Evolutionary conservation across 352 stramenopile species (phyloP), one percentile per base, ranked within the genome.

Genomic region (Globisporangium spiculum): DNA sequence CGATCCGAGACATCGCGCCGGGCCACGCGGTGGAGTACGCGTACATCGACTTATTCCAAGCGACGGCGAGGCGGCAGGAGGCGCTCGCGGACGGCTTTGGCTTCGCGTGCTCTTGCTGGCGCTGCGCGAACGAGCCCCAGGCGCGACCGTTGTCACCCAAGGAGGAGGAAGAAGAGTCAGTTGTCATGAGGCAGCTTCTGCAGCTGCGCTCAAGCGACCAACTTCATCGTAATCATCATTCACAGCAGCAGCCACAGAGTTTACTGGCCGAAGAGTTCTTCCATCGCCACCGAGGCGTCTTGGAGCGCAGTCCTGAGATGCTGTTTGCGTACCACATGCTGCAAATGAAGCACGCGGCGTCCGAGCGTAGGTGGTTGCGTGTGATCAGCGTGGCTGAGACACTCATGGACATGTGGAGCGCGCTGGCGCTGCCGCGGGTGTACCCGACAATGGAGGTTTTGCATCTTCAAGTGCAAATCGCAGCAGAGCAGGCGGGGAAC

Each of bases 31-130:
- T 91, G 52, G 79, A 88, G 60, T 88, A 77, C 56, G 75, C 84
- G 22, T 90, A 90, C 66, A 67, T 92, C 52, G 82, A 91, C 27
- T 61, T 90, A 14, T 65, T 77, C 16, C 77, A 85, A n/a, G 60
- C 73, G 2, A 72, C 57, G 58, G 50, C 67, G 9, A 64, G 73
- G 54, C 81, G 82, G 14, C 81, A 79, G 60, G 48, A 71, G 22
- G 52, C 77, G 16, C 72, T 91, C 16, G 38, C 24, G 1, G 65
- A 72, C 27, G 79, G 72, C 4, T 92, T 92, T 60, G 80, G 75
- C 14, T 91, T 92, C 53, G 56, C 67, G 0, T 92, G 84, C 34
- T 12, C 60, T 14, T 92, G 82, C 32, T 34, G 52, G 26, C 80
- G 82, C 26, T 92, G 84, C 30, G 69, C 59, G 24, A 57, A 65